Evolutionary conservation across 2,329 filamentous ascomycete genomes (phyloP), one percentile per base, ranked within the genome.

Genomic region (Trichoderma atrobrunneum): DNA sequence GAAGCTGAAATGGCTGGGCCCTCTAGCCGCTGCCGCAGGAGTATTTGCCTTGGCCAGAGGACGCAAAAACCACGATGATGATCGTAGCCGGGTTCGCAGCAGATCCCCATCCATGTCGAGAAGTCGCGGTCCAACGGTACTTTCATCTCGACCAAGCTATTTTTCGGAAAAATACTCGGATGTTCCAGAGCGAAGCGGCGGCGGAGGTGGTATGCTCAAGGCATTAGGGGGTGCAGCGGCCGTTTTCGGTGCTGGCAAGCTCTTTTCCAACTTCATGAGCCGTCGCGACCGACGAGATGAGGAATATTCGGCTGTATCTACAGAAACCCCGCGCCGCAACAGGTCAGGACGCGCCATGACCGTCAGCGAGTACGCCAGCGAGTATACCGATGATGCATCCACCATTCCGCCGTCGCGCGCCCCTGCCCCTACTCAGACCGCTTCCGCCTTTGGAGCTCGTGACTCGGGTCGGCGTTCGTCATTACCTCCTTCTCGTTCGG

Each of bases 111-210:
- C 80, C 1, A 77, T 80, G 51, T 80, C 79, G 71, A 78, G 79
- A 48, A 82, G 79, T 65, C 80, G 82, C 32, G 82, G 78, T 7
- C 83, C 85, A 1, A 87, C 89, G 72, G 86, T 87, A 2, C 76
- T 88, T 11, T 81, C 87, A 1, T 89, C 88, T 0, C 83, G 86
- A 56, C 82, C 84, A 36, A 91, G 89, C 66, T 90, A 89, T 74
- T 81, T 87, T 39, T 87, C 91, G 51, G 91, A 94, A 75, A 93
- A 94, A 78, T 87, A 87, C 72, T 87, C 87, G 0, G 86, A 90
- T n/a, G 74, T 79, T 68, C 75, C 77, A 32, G 82, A 34, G 7
- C 72, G 82, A 28, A 80, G 78, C 72, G 80, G 83, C 48, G 83
- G 84, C 5, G 86, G 87, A 21, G 89, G 90, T 10, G 86, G 57